Evolutionary conservation across 257 asterid genomes (phyloP).

Genomic region (Jacaranda mimosifolia): DNA sequence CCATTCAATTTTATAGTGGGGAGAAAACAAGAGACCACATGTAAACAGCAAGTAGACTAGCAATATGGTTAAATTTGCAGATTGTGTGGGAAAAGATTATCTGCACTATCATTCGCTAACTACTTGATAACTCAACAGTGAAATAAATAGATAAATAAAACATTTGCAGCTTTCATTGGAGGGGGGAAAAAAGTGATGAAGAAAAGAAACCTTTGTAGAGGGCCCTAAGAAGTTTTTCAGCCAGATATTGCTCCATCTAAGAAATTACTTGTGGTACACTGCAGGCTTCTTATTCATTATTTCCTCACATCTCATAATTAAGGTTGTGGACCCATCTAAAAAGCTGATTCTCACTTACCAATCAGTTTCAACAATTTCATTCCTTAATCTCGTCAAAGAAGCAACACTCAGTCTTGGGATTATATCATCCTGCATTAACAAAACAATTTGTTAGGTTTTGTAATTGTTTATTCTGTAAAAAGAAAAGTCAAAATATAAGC

Average conservation of each 20-base stretch:
- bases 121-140: no score
- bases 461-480: conserved; percentile 43
- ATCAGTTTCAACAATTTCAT: conserved; percentile 93
- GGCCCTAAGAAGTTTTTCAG: not conserved
- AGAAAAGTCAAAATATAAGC: not conserved
- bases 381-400: conserved; percentile 81
- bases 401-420: conserved; percentile 82
- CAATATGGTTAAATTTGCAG: no score
- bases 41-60: no score
- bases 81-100: no score
- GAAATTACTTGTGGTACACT: conserved; percentile 9
- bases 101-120: no score
- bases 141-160: no score
- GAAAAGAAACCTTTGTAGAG: no score
- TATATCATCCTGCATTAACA: conserved; percentile 76
- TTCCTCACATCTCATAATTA: not conserved
- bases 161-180: no score
- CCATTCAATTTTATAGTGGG: no score
- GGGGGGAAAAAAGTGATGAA: no score
- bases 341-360: conserved; percentile 64
- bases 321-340: not conserved
- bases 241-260: not conserved
- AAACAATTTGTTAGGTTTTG: conserved; percentile 30
- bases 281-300: conserved; percentile 1
- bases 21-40: no score